Base-by-base conservation (phyloP, 1,284 basidiomycete species). In the Trichosporon ovoides region DNA sequence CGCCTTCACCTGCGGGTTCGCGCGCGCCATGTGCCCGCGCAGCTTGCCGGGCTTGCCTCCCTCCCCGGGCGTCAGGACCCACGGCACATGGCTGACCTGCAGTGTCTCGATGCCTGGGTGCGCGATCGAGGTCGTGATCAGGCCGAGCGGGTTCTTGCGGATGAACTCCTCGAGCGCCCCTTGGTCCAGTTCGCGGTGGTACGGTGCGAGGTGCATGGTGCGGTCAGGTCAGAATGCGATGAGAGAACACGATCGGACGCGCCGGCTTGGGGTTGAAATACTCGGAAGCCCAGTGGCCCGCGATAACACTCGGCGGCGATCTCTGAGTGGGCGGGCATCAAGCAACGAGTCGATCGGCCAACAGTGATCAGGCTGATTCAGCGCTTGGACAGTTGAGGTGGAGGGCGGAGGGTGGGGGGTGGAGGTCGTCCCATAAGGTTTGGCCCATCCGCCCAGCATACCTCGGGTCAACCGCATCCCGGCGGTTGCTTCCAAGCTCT, bases 41-140 rank as follows among this genome's bases (percentile, higher is more conserved):
- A 78, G 62, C 0, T 59, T 33, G 18, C 69, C 68, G 0, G 59
- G 55, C 3, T 52, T 19, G 7, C 43, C 55, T 18, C 49, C 33
- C 12, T 53, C 50, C 6, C 37, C 14, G 33, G 18, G 49, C 19
- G 38, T 79, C 77, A 81, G 67, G 14, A 80, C 61, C 61, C 73
- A 81, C 2, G 80, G 80, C 55, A 80, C 73, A 61, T 81, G 79
- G 10, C 73, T 73, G 20, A 75, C 72, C 58, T 81, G 79, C 22
- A 81, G 56, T n/a, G 74, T 70, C 1, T 76, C 60, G 20, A 62
- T 43, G 2, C 37, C 38, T 3, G 72, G 55, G 18, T 70, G 68
- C 2, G 69, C 62, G 63, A 80, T 75, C 3, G 77, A 67, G 3
- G 78, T 79, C 11, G 78, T 78, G 59, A 81, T 66, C 19, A 78